Evolutionary conservation across 805 yeast species (phyloP), one percentile per base, ranked within the genome.

Genomic region (Candida sithepensis): DNA sequence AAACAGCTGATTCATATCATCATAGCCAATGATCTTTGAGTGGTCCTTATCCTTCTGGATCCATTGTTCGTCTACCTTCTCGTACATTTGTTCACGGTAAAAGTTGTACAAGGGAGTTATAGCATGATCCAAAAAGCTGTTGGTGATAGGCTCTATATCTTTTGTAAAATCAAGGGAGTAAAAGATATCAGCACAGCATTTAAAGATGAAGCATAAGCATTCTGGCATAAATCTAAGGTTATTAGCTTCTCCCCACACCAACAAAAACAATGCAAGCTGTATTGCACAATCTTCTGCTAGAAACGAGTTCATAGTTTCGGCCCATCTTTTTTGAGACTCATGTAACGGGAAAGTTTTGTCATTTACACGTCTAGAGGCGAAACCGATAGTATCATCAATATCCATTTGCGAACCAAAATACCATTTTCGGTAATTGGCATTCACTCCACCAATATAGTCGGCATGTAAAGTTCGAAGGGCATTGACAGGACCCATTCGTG

Each of bases 231-330:
- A 89, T 52, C 97, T 73, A 2, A 89, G 61, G 56, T 88, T 90
- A 59, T 86, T 88, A 0, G 96, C 89, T 61, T 89, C 97, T 0
- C 96, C 95, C 97, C 97, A 89, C 52, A 88, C 78, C 46, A 87
- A 63, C 12, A 89, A 70, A 58, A 82, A 90, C 7, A 89, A 65
- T 0, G 87, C 80, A 16, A 89, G 54, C 52, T 89, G 96, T 14
- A 73, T 67, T 3, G 81, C 69, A 48, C 82, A 74, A 46, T 82
- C 87, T 23, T 71, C 68, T 1, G 84, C 73, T 0, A 78, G 61
- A 40, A 78, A 67, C 0, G 69, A 58, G 26, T 70, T 70, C 84
- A 82, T 78, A 28, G 73, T 75, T 4, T 58, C 57, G 5, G 66
- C 61, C 89, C 87, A 81, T 39, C 72, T 70, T 38, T 59, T 61